Base-by-base conservation (phyloP, 495 filamentous ascomycete genomes). In the Hyaloscypha bicolor region DNA sequence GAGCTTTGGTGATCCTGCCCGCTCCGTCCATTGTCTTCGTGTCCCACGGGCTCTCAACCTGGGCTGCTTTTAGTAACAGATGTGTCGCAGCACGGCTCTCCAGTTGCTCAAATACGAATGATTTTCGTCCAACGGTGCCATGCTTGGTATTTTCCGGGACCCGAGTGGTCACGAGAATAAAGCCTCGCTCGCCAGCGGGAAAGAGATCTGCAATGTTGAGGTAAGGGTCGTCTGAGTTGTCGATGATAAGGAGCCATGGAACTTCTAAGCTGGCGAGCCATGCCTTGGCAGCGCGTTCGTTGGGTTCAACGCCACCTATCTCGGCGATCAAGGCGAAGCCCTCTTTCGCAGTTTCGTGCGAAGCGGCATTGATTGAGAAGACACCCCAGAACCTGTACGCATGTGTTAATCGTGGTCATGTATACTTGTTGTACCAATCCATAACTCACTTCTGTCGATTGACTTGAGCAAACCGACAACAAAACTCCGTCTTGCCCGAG, bases 141-240 rank as follows among this genome's bases (percentile, higher is more conserved):
- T 63, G 61, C 22, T 4, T 31, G 3, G 6, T 32, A 25, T 55
- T 4, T 4, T 9, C 71, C 8, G 72, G 77, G 55, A 81, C 79
- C 25, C 80, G 72, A 37, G 77, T 80, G 6, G 81, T 83, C 25
- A 83, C 62, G 0, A 83, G 60, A 29, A 83, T 72, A 22, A 67
- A 51, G 29, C 80, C 81, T 37, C 65, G 55, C 3, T 56, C 65
- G 9, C 79, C 71, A 19, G 53, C 55, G 0, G 81, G 80, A 60
- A 83, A 76, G 66, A 71, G 79, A 33, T 69, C 56, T 12, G 69
- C 66, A 8, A 81, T 35, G 31, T 74, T 69, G 6, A 80, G 33
- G 12, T 69, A 56, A 14, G 63, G 42, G 56, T 79, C 77, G 60
- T 82, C 80, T 2, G 74, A 79, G 35, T 80, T 79, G 63, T 79